Evolutionary conservation across 148 eudicot species (phyloP), one percentile per base, ranked within the genome.

Genomic region (Drosera capensis): DNA sequence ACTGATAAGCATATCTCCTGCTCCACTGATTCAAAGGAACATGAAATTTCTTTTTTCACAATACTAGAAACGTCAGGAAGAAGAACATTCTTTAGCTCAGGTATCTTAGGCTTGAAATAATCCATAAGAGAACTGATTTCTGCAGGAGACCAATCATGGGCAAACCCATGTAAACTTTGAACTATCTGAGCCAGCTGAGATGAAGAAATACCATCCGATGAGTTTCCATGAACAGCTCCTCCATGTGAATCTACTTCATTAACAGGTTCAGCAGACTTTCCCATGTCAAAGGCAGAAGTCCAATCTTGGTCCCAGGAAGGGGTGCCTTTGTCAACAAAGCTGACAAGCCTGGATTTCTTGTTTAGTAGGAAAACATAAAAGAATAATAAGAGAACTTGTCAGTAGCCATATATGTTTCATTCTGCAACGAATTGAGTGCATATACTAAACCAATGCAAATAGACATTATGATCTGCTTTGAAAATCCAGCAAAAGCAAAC

Each of bases 261-360:
- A 8, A 48, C 40, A 22, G 41, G 48, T 38, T 37, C 43, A 28
- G 40, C 54, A 29, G 50, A 64, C 54, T 48, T 67, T 41, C 58
- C 60, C 49, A 46, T 63, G 43, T 68, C 71, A 25, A 73, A 70
- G 51, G 36, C 69, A 25, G 74, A 70, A 51, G 36, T 54, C 56
- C 55, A 47, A 48, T 43, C 64, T 72, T 69, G 75, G 53, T 92
- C 93, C 99, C 95, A 92, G 25, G 73, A 67, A 50, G 72, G 88
- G 23, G 85, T 80, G 34, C 80, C 82, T 71, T 67, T 71, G 56
- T 79, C 71, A 45, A 76, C 68, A 36, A 75, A 73, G 68, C 75
- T 81, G 54, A 75, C 67, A 55, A 85, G 74, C 78, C 75, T 81
- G 55, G 99, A 92, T 85, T 81, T 92, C 99, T 92, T 44, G 49